phyloP scores from a whole-genome alignment of 371 early-diverging fungal genomes.

The Capniomyces stellatus region DNA sequence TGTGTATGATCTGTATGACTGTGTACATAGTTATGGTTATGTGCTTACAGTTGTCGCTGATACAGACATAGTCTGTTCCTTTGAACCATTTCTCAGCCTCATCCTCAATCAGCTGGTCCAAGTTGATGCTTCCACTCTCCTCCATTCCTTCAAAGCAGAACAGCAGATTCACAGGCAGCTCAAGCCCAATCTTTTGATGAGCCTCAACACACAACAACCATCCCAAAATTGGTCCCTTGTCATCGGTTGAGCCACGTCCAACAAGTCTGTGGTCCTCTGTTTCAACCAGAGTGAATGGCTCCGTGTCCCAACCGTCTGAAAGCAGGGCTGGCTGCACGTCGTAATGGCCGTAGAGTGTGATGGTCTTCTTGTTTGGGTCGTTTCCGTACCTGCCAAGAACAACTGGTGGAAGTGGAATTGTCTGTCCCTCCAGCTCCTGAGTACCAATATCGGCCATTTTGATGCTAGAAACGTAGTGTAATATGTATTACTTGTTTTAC shows the following conservation, averaged over 20 bases:
- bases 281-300: conserved; percentile 78
- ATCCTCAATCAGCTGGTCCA: conserved; percentile 66
- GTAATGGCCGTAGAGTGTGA: conserved; percentile 88
- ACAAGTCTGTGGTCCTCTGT: conserved; percentile 62
- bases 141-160: conserved; percentile 95
- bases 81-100: conserved; percentile 76
- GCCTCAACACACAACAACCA: conserved; percentile 92
- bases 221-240: conserved; percentile 86
- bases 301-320: conserved; percentile 90
- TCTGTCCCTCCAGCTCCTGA: conserved; percentile 61
- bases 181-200: conserved; percentile 70
- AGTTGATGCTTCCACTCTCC: conserved; percentile 73
- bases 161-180: conserved; percentile 82
- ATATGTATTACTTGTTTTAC: neutral
- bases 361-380: conserved; percentile 81
- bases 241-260: conserved; percentile 87
- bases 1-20: no score
- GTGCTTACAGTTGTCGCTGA: conserved; percentile 63
- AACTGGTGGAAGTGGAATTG: conserved; percentile 74
- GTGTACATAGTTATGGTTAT: neutral
- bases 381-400: conserved; percentile 79
- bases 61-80: conserved; percentile 84
- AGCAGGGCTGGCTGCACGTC: conserved; percentile 91
- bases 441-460: conserved; percentile 51
- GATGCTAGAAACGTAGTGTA: conserved; percentile 11